A percentile compares a stretch with the other conserved stretches of the same genome.
These are phyloP conservation scores for Ustilago lituana DNA, from an alignment of 1,284 basidiomycete species.

Conservation along the genomic window DNA sequence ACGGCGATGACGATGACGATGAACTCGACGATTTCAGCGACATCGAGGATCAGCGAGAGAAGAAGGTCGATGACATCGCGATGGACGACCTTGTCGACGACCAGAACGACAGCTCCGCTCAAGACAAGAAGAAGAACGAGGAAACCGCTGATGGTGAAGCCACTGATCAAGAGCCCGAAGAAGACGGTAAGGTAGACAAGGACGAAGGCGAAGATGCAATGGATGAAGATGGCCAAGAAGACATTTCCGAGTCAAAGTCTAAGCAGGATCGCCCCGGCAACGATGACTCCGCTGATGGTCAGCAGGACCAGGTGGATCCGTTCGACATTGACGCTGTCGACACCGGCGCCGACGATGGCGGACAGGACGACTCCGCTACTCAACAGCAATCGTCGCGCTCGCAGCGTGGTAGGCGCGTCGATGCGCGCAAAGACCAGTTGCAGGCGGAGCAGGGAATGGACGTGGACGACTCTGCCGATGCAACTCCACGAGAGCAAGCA, in stretches of 20 bases:
- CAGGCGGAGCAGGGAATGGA: slow-evolving; percentile 62
- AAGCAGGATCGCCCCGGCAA: slow-evolving; percentile 18
- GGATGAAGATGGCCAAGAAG: slow-evolving; percentile 42
- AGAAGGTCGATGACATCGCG: slow-evolving; percentile 28
- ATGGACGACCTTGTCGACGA: slow-evolving; percentile 47
- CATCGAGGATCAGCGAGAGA: slow-evolving; percentile 67
- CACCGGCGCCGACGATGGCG: slow-evolving; percentile 39
- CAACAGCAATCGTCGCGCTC: slow-evolving; percentile 48
- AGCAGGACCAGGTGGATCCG: slow-evolving; percentile 27
- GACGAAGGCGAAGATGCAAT: slow-evolving; percentile 47
- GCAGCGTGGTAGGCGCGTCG: slow-evolving; percentile 36
- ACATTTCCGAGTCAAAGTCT: slow-evolving; percentile 18
- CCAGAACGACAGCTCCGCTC: slow-evolving; percentile 22
- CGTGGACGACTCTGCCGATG: slow-evolving; percentile 56
- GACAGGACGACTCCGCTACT: slow-evolving; percentile 41
- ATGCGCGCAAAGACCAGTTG: slow-evolving; percentile 35
- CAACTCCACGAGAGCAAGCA: slow-evolving; percentile 64
- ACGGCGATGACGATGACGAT: slow-evolving; percentile 67
- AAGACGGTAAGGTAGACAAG: slow-evolving; percentile 38
- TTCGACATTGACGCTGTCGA: slow-evolving; percentile 45
- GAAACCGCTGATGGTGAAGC: slow-evolving; percentile 51
- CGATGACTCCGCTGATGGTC: slow-evolving; percentile 6
- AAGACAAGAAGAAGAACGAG: slow-evolving; percentile 59
- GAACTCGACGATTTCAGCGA: slow-evolving; percentile 77
- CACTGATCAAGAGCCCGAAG: slow-evolving; percentile 36